Evolutionary conservation across 371 early-diverging fungal species (phyloP), one percentile per base, ranked within the genome.

Genomic region (Haplosporangium sp.): DNA sequence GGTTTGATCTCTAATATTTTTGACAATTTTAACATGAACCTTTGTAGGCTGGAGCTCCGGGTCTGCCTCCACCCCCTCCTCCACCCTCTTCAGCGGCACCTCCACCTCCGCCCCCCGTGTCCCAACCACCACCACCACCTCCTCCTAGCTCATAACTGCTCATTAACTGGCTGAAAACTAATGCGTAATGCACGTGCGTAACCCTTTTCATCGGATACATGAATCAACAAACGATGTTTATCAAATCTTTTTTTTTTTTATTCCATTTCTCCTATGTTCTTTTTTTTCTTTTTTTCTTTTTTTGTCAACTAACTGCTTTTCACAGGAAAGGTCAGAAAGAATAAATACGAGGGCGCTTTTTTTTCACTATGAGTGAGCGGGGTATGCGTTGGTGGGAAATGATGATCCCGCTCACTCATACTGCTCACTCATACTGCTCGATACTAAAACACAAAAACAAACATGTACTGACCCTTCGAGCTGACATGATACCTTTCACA

Each of bases 31-130:
- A 19, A 27, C 45, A 8, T 45, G 17, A 13, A 6, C 13, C 27
- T 40, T 19, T 48, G 1, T 58, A 69, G 65, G 40, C 69, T 50
- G 74, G 73, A 7, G 75, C 75, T 19, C 69, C 69, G n/a, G 76
- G 76, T 3, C 42, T 71, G 63, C 71, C 67, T n/a, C 77, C 77
- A 19, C 76, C 76, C 34, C 69, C 77, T 1, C 72, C 77, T 15
- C 72, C 77, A 39, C 52, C 72, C 17, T 63, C 63, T 10, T 66
- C 71, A 42, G 52, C 66, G 27, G 59, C 76, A 1, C 64, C 75
- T 55, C 70, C 75, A 42, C 69, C 70, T 7, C 75, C 75, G 10
- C 76, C 66, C 35, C 67, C 76, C 13, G 50, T 67, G 4, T 60
- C 71, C n/a, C 67, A 67, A 20, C 63, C 77, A 1, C 65, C 71